Evolutionary conservation across 2,329 filamentous ascomycete genomes (phyloP).

Genomic region (Mollisia scopiformis): DNA sequence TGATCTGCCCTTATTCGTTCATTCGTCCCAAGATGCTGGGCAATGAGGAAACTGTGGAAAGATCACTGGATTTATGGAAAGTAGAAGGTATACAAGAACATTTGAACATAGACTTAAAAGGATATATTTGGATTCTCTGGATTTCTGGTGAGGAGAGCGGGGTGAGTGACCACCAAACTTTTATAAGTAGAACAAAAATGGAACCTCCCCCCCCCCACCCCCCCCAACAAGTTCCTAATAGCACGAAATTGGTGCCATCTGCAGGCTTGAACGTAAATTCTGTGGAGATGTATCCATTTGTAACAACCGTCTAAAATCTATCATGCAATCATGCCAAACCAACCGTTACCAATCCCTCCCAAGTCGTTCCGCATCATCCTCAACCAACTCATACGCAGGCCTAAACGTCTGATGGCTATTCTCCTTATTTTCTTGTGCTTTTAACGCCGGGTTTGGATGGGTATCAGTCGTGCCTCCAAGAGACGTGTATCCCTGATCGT

Average conservation of each 20-base stretch:
- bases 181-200: too few relatives aligned
- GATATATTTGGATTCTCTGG: too few relatives aligned
- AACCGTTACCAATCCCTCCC: constrained; percentile 64
- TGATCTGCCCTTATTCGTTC: too few relatives aligned
- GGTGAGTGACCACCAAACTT: too few relatives aligned
- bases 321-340: constrained; percentile 6
- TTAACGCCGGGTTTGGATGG: constrained; percentile 80
- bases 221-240: too few relatives aligned
- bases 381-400: constrained; percentile 75
- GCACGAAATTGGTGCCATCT: neutral
- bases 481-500: constrained; percentile 88
- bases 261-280: neutral
- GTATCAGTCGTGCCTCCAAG: constrained; percentile 92
- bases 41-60: too few relatives aligned
- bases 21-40: too few relatives aligned
- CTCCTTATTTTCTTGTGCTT: constrained; percentile 36
- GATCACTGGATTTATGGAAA: too few relatives aligned
- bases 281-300: neutral
- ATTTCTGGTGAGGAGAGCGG: too few relatives aligned
- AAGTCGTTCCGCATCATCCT: constrained; percentile 78
- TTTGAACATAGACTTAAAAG: too few relatives aligned
- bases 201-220: too few relatives aligned
- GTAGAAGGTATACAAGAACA: too few relatives aligned
- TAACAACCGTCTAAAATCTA: constrained; percentile 9
- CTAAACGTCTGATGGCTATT: constrained; percentile 52